Conservation (phyloP, 257 asterid species). For the Scutellaria minor region DNA sequence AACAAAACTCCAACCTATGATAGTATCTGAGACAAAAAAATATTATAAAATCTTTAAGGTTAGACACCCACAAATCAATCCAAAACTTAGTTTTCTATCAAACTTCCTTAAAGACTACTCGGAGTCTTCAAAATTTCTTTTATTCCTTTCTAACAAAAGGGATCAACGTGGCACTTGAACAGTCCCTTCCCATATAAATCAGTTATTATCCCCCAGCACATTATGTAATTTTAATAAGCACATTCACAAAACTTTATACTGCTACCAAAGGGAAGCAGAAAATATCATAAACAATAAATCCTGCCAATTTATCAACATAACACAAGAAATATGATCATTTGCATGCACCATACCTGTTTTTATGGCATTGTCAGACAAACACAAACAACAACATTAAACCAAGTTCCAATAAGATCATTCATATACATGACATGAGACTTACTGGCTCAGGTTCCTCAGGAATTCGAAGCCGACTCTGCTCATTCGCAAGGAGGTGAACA, state of each 20-base stretch:
- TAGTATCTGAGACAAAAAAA: too few relatives aligned
- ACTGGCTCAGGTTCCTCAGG: conserved; percentile 91
- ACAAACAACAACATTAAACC: conserved; percentile 20
- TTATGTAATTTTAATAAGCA: conserved; percentile 23
- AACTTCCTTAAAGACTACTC: too few relatives aligned
- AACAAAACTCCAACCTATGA: too few relatives aligned
- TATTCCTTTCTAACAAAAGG: too few relatives aligned
- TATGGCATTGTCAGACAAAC: conserved; percentile 21
- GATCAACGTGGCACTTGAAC: too few relatives aligned
- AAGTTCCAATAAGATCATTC: conserved; percentile 22
- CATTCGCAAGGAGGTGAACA: conserved; percentile 93
- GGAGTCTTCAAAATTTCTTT: too few relatives aligned
- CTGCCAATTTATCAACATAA: conserved; percentile 8
- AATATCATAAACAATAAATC: conserved; percentile 16
- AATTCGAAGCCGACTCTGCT: conserved; percentile 82
- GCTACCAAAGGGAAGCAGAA: conserved; percentile 16
- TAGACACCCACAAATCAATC: too few relatives aligned
- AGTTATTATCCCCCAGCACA: conserved; percentile 17
- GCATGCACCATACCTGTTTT: conserved; percentile 16
- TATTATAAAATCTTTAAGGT: too few relatives aligned
- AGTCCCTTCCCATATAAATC: too few relatives aligned
- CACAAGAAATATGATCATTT: conserved; percentile 22
- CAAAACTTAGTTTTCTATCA: too few relatives aligned
- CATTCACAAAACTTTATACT: conserved; percentile 9
- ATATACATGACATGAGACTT: conserved; percentile 40